A percentile compares a stretch with the other conserved stretches of the same genome.
phyloP scores from a whole-genome alignment of 2,329 filamentous ascomycete species.

The Fusarium newnesense region DNA sequence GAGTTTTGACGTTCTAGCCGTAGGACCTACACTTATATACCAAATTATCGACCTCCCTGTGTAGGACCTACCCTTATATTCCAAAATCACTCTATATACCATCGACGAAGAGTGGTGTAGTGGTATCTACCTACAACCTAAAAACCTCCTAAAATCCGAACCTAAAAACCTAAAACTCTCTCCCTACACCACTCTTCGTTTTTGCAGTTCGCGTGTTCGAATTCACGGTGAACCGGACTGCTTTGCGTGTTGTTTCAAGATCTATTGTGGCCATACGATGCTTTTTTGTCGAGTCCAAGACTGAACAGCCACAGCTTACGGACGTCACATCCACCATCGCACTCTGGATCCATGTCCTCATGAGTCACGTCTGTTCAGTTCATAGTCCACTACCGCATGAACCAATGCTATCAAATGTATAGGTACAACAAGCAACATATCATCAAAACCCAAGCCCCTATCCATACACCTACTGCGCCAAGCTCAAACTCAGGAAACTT shows the following conservation, averaged over 20 bases:
- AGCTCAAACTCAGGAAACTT: slow-evolving; percentile 22
- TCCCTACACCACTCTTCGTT: background rate
- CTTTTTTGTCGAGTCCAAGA: no score
- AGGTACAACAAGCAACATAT: background rate
- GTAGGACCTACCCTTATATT: background rate
- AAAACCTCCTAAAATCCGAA: background rate
- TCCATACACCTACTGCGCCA: slow-evolving; percentile 18
- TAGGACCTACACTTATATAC: background rate
- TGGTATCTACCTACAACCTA: background rate
- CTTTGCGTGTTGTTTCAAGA: background rate
- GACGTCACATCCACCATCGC: no score
- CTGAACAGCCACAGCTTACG: no score
- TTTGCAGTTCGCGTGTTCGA: background rate
- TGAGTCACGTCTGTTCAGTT: background rate
- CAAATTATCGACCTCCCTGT: background rate
- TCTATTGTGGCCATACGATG: background rate
- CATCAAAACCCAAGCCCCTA: background rate
- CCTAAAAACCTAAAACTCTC: background rate
- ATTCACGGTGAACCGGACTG: background rate
- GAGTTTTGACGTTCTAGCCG: background rate
- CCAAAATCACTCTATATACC: background rate
- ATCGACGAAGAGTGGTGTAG: background rate
- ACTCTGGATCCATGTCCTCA: background rate
- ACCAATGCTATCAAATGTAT: background rate
- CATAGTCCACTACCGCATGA: background rate